phyloP scores from a whole-genome alignment of 1,284 basidiomycete species.

The Sanghuangporus baumii region DNA sequence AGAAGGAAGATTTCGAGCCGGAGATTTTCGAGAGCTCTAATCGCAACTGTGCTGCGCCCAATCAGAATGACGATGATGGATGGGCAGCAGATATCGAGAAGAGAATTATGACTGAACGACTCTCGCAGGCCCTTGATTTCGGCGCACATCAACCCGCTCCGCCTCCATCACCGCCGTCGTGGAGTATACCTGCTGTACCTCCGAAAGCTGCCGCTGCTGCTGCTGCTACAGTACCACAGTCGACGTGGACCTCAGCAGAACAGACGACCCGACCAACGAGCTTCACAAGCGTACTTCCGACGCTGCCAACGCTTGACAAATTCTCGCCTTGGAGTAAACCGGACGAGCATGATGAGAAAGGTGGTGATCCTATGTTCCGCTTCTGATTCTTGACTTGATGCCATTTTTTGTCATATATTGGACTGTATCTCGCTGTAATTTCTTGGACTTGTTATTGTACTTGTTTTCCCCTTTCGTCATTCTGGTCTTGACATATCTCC shows the following conservation, averaged over 20 bases:
- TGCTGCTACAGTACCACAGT: not conserved
- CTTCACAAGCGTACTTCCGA: slow-evolving; percentile 4
- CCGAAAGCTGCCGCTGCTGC: not conserved
- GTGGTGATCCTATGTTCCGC: not conserved
- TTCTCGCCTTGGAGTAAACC: slow-evolving; percentile 3
- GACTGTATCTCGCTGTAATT: not conserved
- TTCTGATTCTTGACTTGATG: not conserved
- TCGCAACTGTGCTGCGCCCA: not conserved
- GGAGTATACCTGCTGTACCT: not conserved
- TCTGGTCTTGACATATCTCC: no score
- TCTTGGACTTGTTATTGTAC: no score
- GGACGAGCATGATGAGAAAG: not conserved
- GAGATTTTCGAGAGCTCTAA: slow-evolving; percentile 1
- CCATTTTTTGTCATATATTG: not conserved
- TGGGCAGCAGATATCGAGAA: slow-evolving; percentile 5
- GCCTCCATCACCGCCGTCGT: slow-evolving; percentile 8
- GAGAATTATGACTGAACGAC: not conserved
- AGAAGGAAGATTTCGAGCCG: slow-evolving; percentile 13
- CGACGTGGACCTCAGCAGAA: not conserved
- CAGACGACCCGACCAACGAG: not conserved
- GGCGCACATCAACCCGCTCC: slow-evolving; percentile 10
- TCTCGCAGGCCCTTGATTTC: slow-evolving; percentile 4
- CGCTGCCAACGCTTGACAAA: slow-evolving; percentile 7
- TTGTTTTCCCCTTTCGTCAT: no score
- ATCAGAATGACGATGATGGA: not conserved